Evolutionary conservation across 1,284 basidiomycete genomes (phyloP).

Genomic region (Sporisorium scitamineum): DNA sequence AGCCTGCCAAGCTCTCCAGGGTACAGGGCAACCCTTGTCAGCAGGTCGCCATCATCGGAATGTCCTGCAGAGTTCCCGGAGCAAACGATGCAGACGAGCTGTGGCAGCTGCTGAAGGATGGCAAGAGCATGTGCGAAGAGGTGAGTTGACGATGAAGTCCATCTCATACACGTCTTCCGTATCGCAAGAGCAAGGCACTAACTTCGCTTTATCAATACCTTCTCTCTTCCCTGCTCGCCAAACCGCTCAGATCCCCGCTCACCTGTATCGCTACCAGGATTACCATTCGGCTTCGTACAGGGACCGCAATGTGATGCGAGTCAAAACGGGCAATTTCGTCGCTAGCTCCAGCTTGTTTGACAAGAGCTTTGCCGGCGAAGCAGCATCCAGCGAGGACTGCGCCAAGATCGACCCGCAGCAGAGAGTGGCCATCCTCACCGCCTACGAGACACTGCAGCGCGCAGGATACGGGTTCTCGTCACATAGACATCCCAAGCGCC

Average conservation of each 20-base stretch:
- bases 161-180: too few relatives aligned
- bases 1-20: slow-evolving; percentile 43
- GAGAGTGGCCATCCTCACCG: slow-evolving; percentile 39
- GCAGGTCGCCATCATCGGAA: slow-evolving; percentile 51
- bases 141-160: not conserved
- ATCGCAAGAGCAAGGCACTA: not conserved
- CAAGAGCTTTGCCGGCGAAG: slow-evolving; percentile 21
- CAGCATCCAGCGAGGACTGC: slow-evolving; percentile 20
- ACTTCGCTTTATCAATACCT: not conserved
- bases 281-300: slow-evolving; percentile 47
- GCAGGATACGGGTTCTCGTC: slow-evolving; percentile 45
- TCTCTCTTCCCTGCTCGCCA: not conserved
- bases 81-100: slow-evolving; percentile 47
- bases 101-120: slow-evolving; percentile 44
- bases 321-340: slow-evolving; percentile 44
- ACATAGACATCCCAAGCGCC: slow-evolving; percentile 12
- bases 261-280: slow-evolving; percentile 47
- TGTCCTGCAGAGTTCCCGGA: slow-evolving; percentile 52
- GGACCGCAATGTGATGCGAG: slow-evolving; percentile 55
- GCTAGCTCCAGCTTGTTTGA: slow-evolving; percentile 38
- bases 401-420: slow-evolving; percentile 52
- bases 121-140: slow-evolving; percentile 44
- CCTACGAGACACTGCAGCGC: slow-evolving; percentile 34
- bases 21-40: slow-evolving; percentile 44
- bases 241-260: slow-evolving; percentile 29